A percentile compares a stretch with the other conserved stretches of the same genome.
These are phyloP conservation scores for Daucus carota DNA, from an alignment of 129 eudicot genomes.

Conservation along the genomic window DNA sequence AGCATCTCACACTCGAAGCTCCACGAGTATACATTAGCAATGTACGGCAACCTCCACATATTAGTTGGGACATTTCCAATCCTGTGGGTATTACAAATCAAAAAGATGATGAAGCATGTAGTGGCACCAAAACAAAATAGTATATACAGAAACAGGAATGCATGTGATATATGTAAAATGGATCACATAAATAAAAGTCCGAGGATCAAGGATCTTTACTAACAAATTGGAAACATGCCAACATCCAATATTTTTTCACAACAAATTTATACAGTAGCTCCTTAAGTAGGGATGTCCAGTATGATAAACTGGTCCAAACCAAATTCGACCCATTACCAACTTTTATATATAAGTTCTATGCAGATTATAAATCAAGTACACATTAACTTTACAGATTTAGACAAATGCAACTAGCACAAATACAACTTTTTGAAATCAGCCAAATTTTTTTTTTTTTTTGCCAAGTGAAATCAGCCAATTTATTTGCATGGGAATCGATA, in stretches of 20 bases:
- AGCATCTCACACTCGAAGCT: constrained; percentile 84
- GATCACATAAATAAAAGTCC: background rate
- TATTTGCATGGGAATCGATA: background rate
- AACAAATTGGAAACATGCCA: background rate
- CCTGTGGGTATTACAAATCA: constrained; percentile 34
- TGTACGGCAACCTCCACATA: constrained; percentile 81
- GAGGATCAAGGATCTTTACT: background rate
- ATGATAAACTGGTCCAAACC: background rate
- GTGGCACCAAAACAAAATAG: background rate
- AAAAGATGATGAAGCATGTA: background rate
- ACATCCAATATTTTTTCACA: background rate
- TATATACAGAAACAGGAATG: background rate
- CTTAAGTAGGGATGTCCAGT: background rate
- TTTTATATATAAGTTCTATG: background rate
- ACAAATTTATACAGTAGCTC: background rate
- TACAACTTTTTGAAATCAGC: background rate
- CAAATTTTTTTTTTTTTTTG: too few relatives aligned
- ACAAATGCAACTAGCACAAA: background rate
- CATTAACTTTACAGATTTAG: background rate
- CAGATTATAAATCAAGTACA: background rate
- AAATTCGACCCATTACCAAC: background rate
- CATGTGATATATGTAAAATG: background rate
- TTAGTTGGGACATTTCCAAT: constrained; percentile 74
- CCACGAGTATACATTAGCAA: constrained; percentile 78
- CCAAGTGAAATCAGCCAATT: background rate